Evolutionary conservation across 768 basidiomycete species (phyloP).

Genomic region (Cystobasidium tubakii): DNA sequence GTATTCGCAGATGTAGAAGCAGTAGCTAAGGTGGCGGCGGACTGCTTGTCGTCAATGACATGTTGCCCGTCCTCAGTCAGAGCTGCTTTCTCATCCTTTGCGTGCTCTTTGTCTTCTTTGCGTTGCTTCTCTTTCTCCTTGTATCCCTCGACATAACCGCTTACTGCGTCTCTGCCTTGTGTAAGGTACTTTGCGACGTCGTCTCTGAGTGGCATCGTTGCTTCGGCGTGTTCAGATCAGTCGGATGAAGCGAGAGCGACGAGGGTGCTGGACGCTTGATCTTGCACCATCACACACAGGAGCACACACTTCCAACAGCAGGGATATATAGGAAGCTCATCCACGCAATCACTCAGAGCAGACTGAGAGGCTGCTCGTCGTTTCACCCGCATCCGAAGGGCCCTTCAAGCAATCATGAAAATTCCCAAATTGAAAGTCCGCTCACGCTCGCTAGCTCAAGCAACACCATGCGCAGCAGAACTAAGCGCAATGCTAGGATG

Average conservation of each 20-base stretch:
- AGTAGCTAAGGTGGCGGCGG: background rate
- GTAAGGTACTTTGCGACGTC: constrained; percentile 9
- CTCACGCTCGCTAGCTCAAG: constrained; percentile 23
- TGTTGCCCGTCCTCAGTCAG: background rate
- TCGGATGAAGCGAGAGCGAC: background rate
- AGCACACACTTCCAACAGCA: background rate
- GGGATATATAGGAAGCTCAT: background rate
- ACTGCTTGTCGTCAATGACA: background rate
- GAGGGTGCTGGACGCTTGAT: background rate
- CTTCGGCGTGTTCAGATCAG: background rate
- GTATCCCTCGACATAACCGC: background rate
- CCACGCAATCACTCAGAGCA: too few species aligned
- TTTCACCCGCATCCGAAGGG: background rate
- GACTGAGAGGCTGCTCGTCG: too few species aligned
- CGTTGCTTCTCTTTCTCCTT: constrained; percentile 7
- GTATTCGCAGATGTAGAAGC: background rate
- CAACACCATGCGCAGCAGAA: constrained; percentile 29
- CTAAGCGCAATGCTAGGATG: constrained; percentile 24
- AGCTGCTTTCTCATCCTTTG: background rate
- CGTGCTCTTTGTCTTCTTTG: background rate
- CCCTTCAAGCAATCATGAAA: constrained; percentile 9
- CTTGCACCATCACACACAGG: background rate
- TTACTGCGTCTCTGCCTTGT: constrained; percentile 8
- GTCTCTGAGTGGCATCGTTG: constrained; percentile 11
- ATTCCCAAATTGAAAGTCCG: constrained; percentile 32